phyloP scores from a whole-genome alignment of 2,329 filamentous ascomycete species.

The Alternaria triticimaculans region DNA sequence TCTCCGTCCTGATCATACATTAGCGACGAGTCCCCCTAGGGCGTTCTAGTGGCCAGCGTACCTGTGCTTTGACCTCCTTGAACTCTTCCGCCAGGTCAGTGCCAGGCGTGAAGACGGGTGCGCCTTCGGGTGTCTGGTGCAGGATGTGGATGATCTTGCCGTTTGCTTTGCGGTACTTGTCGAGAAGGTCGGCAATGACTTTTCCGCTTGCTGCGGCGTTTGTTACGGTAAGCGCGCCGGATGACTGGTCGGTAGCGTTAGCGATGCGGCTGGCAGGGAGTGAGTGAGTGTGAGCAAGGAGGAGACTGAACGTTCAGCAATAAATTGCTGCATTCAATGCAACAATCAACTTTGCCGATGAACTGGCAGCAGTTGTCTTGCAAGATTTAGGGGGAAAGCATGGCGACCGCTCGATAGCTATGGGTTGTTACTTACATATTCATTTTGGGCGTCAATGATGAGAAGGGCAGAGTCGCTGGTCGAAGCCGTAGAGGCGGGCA shows the following conservation, averaged over 20 bases:
- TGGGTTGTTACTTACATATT: conserved; percentile 51
- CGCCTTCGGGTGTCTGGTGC: conserved; percentile 65
- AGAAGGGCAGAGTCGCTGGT: conserved; percentile 57
- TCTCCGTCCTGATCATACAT: conserved; percentile 53
- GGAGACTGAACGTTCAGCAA: background rate
- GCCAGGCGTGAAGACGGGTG: conserved; percentile 70
- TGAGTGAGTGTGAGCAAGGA: background rate
- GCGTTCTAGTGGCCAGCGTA: background rate
- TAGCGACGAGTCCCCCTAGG: background rate
- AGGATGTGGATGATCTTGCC: conserved; percentile 67
- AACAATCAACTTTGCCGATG: background rate
- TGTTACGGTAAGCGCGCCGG: conserved; percentile 63
- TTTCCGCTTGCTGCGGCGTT: conserved; percentile 62
- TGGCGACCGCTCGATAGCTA: conserved; percentile 62
- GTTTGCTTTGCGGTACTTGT: conserved; percentile 64
- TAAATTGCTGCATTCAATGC: background rate
- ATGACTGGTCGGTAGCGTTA: conserved; percentile 38
- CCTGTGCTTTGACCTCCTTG: conserved; percentile 61
- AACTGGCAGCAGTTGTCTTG: background rate
- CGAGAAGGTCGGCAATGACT: conserved; percentile 63
- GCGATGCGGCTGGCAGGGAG: background rate
- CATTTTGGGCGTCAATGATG: conserved; percentile 13
- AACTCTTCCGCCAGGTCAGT: conserved; percentile 68
- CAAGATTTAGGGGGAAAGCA: too few relatives aligned
- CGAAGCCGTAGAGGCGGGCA: conserved; percentile 62